Evolutionary conservation across 2,329 filamentous ascomycete genomes (phyloP), one percentile per base, ranked within the genome.

Genomic region (Onygenales sp.): DNA sequence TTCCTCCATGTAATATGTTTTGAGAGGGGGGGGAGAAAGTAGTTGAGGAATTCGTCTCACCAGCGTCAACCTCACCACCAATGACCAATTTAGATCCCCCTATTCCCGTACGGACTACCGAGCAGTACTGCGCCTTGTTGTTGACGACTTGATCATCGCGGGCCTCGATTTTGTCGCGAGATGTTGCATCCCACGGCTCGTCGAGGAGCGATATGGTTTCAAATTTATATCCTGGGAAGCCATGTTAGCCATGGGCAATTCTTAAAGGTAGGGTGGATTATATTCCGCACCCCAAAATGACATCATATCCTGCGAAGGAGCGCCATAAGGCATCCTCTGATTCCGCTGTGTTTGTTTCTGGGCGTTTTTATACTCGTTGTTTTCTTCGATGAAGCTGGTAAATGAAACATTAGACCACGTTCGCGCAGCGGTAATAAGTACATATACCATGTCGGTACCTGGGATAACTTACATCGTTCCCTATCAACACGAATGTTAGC

Each of bases 101-200:
- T 53, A 98, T 86, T 0, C 88, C 89, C 0, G 92, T 97, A 39
- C 85, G 83, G 1, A 95, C 91, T 17, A 98, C 82, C 2, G 91
- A 96, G 73, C 93, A 98, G 74, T 97, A 97, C 66, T 98, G 93
- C 0, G 88, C 86, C 64, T 90, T 83, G 68, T 97, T 98, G 68
- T 85, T 91, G 49, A 96, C 91, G 7, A 84, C 64, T 52, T 86
- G 76, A 2, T 82, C 69, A 43, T 87, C 82, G 32, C 93, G 83
- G 53, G 72, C 74, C 66, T 95, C 91, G 58, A 98, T 96, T 55
- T 84, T 82, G 1, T 87, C 84, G 53, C 88, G 81, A 0, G 83
- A 74, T 0, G 82, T 85, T 54, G 86, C 80, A 52, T 79, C 83
- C 84, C 91, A 96, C 0, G 85, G 80, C 2, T 78, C 73, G 2